Conservation (phyloP, 352 stramenopile species). For the Globisporangium cederbergense region DNA sequence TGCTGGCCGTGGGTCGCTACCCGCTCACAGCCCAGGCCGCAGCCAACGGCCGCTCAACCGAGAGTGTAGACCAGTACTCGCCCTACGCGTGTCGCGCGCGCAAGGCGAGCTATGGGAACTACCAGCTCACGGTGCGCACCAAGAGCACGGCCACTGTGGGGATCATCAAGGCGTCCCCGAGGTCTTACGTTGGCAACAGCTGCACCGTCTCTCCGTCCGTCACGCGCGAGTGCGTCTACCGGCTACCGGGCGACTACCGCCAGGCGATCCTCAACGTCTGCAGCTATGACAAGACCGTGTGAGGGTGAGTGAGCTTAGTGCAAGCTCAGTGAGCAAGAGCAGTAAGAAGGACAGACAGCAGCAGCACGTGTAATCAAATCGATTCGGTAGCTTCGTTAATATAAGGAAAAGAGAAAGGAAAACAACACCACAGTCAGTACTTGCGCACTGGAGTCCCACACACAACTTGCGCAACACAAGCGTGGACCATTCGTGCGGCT, state of each 20-base stretch:
- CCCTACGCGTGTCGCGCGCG: conserved; percentile 58
- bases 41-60: conserved; percentile 28
- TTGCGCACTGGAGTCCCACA: neutral
- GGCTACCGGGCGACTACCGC: conserved; percentile 37
- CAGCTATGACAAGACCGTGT: conserved; percentile 49
- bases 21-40: conserved; percentile 42
- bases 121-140: conserved; percentile 56
- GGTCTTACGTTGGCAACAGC: conserved; percentile 70
- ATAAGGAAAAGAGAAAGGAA: neutral
- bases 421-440: neutral
- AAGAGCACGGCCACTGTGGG: conserved; percentile 29
- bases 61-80: conserved; percentile 39
- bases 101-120: conserved; percentile 63
- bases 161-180: conserved; percentile 41
- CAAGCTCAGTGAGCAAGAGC: neutral
- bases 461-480: neutral
- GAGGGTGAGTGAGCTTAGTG: neutral
- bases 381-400: conserved; percentile 15
- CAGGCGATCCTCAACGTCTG: conserved; percentile 29
- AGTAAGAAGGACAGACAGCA: neutral
- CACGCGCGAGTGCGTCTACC: conserved; percentile 42
- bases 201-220: conserved; percentile 28
- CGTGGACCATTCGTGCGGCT: no score
- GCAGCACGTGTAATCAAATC: conserved; percentile 12
- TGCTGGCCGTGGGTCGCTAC: conserved; percentile 58